Base-by-base conservation (phyloP, 140 eudicot species). In the Senecio squalidus region DNA sequence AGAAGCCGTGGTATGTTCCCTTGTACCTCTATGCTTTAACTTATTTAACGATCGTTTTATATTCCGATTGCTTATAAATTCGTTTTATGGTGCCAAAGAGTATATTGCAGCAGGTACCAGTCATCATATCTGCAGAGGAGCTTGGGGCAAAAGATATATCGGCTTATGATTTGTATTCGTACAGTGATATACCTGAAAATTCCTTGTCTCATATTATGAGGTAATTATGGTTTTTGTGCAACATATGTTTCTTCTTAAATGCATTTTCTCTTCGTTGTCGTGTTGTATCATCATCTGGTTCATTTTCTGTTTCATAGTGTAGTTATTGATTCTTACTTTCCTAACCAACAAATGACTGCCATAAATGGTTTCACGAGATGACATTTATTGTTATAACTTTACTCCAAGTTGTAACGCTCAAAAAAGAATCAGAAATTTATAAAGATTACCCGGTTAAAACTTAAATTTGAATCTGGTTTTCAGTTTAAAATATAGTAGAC, bases 161-260 rank as follows among this genome's bases (percentile, higher is more conserved):
- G 33, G 33, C 3, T 29, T 29, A 29, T 29, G 33, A 29, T 6
- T 6, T 29, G 33, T 29, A 29, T 6, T 29, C 6, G 3, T 29
- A 29, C 33, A 29, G 41, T 55, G 84, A 74, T 47, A 52, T 74
- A 56, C 95, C 94, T 53, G 66, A 71, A 28, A 68, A 82, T 64
- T 81, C 84, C 36, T 54, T 76, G 67, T 74, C 94, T 72, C 82
- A 73, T 72, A 72, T 86, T 72, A 70, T 72, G 41, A 58, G 95
- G 98, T 91, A 71, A n/a, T 58, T 68, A 36, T 3, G 40, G 15
- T 69, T 31, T 58, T 36, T 3, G 5, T 39, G 47, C 1, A 6
- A 34, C 43, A 46, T 10, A 56, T 46, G 25, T 23, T 26, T 16
- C 16, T 63, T 49, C 49, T 63, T 21, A 5, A 3, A 33, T 49